Base-by-base conservation (phyloP, 2,329 filamentous ascomycete genomes). In the Aspergillus luchuensis region DNA sequence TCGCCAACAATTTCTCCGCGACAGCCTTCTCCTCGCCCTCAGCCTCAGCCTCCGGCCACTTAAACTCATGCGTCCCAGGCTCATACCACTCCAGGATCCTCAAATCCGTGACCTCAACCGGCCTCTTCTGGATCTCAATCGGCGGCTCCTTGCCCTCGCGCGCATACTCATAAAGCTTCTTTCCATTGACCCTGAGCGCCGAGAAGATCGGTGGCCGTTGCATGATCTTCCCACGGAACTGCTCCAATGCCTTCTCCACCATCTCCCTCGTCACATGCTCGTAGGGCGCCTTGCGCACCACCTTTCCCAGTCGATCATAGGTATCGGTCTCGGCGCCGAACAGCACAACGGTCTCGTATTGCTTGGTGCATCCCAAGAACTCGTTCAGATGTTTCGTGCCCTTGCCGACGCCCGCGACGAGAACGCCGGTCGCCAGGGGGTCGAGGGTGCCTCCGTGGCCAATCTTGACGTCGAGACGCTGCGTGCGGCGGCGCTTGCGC, bases 381-480 rank as follows among this genome's bases (percentile, higher is more conserved):
- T 87, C 81, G 43, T 85, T 81, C 1, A 99, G 84, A 13, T 85
- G 81, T 77, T 98, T 99, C 58, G 95, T 99, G 41, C 91, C 95
- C 61, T 85, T 87, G 38, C 94, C 95, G 56, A 97, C 84, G 58
- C 94, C 95, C 6, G 95, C 83, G 64, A 98, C 92, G 53, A 99
- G 84, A 23, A 99, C 91, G 49, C 95, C 95, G 1, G 93, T 97
- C 8, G 95, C 95, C 70, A 97, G 84, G 25, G 95, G 95, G 72
- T 99, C 95, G 17, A 99, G 85, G 1, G 95, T 99, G 47, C 95
- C 95, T 62, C 95, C 95, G 79, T 99, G 95, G 36, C 95, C 95
- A 71, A 98, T 91, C 81, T 98, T 99, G 68, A 98, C 89, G 63
- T 91, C 86, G 5, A 89, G 74, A 1, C 84, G 81, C 67, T 84